Percentiles rank a stretch among this genome's conserved stretches.
Evolutionary conservation across 768 basidiomycete genomes (phyloP).

Genomic region (Lactarius deliciosus): DNA sequence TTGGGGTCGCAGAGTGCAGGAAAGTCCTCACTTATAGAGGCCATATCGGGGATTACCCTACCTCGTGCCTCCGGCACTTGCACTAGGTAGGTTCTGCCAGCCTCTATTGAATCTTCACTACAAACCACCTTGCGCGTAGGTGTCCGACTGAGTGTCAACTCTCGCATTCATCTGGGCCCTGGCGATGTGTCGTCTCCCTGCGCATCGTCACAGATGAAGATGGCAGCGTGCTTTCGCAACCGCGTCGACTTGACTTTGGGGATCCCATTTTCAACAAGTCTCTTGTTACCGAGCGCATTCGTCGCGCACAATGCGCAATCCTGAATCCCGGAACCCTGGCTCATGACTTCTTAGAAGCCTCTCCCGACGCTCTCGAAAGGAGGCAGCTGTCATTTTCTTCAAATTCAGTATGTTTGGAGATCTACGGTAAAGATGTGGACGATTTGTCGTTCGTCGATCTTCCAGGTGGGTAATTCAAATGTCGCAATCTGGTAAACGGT

Average conservation of each 20-base stretch:
- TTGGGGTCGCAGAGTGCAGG: constrained; percentile 73
- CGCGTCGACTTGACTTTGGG: constrained; percentile 33
- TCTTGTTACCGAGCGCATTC: constrained; percentile 63
- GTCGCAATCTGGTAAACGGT: background rate
- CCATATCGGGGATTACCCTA: constrained; percentile 69
- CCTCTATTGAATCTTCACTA: background rate
- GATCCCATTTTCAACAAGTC: constrained; percentile 48
- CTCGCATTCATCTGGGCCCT: constrained; percentile 33
- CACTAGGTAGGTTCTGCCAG: constrained; percentile 51
- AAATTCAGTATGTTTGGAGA: constrained; percentile 40
- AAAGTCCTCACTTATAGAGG: constrained; percentile 75
- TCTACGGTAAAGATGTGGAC: constrained; percentile 40
- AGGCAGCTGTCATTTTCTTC: constrained; percentile 38
- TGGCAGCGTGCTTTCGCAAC: constrained; percentile 39
- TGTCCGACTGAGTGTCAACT: constrained; percentile 42
- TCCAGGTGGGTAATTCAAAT: constrained; percentile 36
- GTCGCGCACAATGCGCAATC: constrained; percentile 64
- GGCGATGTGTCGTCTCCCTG: constrained; percentile 39
- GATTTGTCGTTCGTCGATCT: constrained; percentile 45
- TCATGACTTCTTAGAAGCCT: constrained; percentile 42
- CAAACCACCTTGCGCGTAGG: constrained; percentile 27
- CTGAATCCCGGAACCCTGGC: constrained; percentile 50
- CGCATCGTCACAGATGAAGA: constrained; percentile 35
- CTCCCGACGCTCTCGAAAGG: constrained; percentile 34
- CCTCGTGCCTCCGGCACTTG: constrained; percentile 75